Base-by-base conservation (phyloP, 345 rosid species). In the Euphorbia pulcherrima region DNA sequence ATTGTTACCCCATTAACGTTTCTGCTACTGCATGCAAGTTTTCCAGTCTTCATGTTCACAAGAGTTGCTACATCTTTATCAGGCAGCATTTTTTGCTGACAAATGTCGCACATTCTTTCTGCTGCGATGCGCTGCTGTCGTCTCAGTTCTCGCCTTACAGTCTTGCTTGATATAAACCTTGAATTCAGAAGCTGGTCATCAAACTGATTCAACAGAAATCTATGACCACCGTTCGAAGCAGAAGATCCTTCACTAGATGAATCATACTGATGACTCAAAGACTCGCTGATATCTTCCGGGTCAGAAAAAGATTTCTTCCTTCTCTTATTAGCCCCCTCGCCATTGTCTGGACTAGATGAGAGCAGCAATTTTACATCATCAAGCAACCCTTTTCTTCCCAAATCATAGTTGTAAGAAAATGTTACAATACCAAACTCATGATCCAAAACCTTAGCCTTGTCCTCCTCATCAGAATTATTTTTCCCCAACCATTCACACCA, bases 401-500 rank as follows among this genome's bases (percentile, higher is more conserved):
- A 79, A 78, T 85, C 85, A 70, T 80, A 72, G 50, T 50, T 40
- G 41, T 64, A 62, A 14, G 59, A 33, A 51, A 44, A 72, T 37
- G 65, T 58, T 18, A 68, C 56, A 55, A 72, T 60, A 56, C 44
- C 64, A 29, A 67, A 65, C 6, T 37, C 67, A 55, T 65, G 97
- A 77, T 86, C 82, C 24, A 80, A 79, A 54, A 81, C 72, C 65
- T 53, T 28, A 66, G 56, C 37, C 33, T 63, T 68, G 57, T 81
- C 87, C 66, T 75, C 79, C 60, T 74, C 71, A 21, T 29, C 69
- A 59, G 41, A 74, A 74, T 57, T 74, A 75, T 70, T 80, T 24
- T 80, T 75, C 57, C 92, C 96, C 64, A 90, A 66, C 94, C 97
- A 95, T 81, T 92, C 96, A 69, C 99, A 95, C 99, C 99, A 92